Evolutionary conservation across 129 eudicot genomes (phyloP), one percentile per base, ranked within the genome.

Genomic region (Deinandra increscens): DNA sequence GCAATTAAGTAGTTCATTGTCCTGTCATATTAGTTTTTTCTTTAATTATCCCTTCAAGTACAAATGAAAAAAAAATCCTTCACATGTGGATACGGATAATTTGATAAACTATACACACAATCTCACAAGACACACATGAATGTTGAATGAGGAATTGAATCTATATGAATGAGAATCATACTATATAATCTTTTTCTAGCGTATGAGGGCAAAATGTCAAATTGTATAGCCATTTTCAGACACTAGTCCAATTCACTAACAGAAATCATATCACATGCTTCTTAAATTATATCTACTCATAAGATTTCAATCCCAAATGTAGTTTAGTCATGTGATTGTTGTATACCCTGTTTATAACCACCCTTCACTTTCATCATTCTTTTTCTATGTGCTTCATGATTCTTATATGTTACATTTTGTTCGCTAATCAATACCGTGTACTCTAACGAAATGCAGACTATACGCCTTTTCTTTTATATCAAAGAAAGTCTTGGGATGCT

Each of bases 401-500:
- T 51, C 45, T 65, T 4, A 58, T 50, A 20, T 39, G 55, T 68
- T 13, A 14, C 17, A 38, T 48, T 64, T 31, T 3, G 1, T 54
- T 71, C n/a, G 38, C 73, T 79, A 44, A 79, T 22, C 26, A 12
- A 33, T 45, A 38, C 50, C 75, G 64, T 39, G 18, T 74, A 66
- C 56, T 71, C 19, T 76, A 49, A 49, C 61, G 71, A 23, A 64
- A 71, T 79, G 83, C 99, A 93, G 99, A 82, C 82, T 46, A 89
- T 85, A 58, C 88, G 93, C 7, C 95, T 93, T 48, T 93, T 89
- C 68, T 70, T 75, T 58, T 76, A 89, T 73, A 84, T 93, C 64
- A 82, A 93, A 82, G 95, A 89, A 78, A 84, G 75, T 48, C 84
- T 89, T 36, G 99, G 97, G 70, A 71, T 71, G 77, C 85, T 64